Conservation (phyloP, 352 stramenopile genomes). For the Pythium coloratum region DNA sequence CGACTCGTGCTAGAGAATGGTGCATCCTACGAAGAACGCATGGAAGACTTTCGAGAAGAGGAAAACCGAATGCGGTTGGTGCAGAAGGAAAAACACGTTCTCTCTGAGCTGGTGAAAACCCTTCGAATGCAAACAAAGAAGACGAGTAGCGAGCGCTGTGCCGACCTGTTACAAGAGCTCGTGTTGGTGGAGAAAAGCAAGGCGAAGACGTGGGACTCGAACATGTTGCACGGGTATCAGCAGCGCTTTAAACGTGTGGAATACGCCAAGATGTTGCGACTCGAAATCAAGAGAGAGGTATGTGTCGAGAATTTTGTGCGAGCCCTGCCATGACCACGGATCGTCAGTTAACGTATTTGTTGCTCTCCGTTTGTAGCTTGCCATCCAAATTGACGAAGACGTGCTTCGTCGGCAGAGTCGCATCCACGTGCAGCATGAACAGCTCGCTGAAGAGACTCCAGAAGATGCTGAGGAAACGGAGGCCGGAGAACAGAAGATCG, state of each 20-base stretch:
- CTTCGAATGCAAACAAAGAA: conserved; percentile 67
- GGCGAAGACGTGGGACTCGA: conserved; percentile 64
- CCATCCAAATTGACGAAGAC: conserved; percentile 61
- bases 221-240: conserved; percentile 59
- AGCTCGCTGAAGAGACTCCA: not conserved
- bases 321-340: not conserved
- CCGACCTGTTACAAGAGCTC: conserved; percentile 62
- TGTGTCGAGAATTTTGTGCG: not conserved
- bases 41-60: conserved; percentile 72
- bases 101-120: conserved; percentile 75
- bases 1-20: conserved; percentile 19
- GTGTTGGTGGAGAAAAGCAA: conserved; percentile 60
- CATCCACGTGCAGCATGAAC: not conserved
- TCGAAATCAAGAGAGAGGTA: conserved; percentile 79
- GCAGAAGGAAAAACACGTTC: conserved; percentile 63
- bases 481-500: not conserved
- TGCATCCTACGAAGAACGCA: conserved; percentile 44
- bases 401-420: conserved; percentile 28
- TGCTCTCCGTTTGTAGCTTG: conserved; percentile 32
- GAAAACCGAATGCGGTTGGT: conserved; percentile 39
- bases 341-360: not conserved
- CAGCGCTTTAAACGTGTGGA: conserved; percentile 63
- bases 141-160: conserved; percentile 52
- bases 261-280: conserved; percentile 61
- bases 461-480: not conserved